These are phyloP conservation scores for Skeletonema grethae DNA, from an alignment of 108 stramenopile genomes.

Conservation along the genomic window DNA sequence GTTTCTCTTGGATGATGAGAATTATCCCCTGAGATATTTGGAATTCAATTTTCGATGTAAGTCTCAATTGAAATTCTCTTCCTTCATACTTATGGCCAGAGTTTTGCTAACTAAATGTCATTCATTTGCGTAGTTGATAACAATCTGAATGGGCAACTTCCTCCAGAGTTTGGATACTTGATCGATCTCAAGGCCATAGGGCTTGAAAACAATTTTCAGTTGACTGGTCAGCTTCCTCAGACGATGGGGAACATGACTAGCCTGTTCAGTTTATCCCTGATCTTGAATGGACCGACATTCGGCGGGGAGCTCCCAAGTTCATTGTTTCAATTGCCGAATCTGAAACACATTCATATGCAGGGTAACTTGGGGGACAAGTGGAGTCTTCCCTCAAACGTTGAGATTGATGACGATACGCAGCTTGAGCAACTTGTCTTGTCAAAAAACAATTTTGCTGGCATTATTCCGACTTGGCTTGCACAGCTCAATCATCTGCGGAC, in stretches of 20 bases:
- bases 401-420: not conserved
- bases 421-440: not conserved
- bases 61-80: too few relatives aligned
- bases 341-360: not conserved
- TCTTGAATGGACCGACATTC: slow-evolving; percentile 6
- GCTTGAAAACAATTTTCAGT: not conserved
- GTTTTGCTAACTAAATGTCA: too few relatives aligned
- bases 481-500: not conserved
- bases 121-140: slow-evolving; percentile 9
- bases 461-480: not conserved
- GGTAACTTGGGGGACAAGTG: not conserved
- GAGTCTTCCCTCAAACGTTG: not conserved
- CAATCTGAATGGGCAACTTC: slow-evolving; percentile 42
- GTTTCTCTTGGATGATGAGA: not conserved
- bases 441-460: not conserved
- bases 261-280: not conserved
- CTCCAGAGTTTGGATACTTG: slow-evolving; percentile 33
- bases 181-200: not conserved
- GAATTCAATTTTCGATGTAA: not conserved
- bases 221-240: not conserved
- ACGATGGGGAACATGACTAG: not conserved
- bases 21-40: not conserved
- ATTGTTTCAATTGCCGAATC: not conserved
- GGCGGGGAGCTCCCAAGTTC: not conserved
- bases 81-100: too few relatives aligned